Conservation (phyloP, 352 stramenopile genomes). For the Phytophthora niederhauseri region DNA sequence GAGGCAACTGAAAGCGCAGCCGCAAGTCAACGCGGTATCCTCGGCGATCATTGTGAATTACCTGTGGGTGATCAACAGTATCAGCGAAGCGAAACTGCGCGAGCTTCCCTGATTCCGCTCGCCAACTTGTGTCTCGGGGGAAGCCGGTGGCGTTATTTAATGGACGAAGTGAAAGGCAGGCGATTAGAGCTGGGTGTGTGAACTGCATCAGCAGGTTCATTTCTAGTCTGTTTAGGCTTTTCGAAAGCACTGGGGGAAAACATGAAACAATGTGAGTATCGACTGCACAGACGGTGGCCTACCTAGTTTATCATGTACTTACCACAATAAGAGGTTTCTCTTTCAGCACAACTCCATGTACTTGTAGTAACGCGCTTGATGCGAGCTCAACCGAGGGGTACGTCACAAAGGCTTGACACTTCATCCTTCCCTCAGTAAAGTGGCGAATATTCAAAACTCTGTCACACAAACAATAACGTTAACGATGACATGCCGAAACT, state of each 20-base stretch:
- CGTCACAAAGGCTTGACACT: constrained; percentile 86
- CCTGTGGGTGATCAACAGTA: constrained; percentile 88
- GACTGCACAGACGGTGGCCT: constrained; percentile 12
- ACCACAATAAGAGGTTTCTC: constrained; percentile 87
- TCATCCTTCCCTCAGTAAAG: constrained; percentile 85
- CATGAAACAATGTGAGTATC: constrained; percentile 35
- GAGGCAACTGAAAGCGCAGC: constrained; percentile 43
- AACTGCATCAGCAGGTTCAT: constrained; percentile 12
- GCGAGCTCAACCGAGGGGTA: constrained; percentile 64
- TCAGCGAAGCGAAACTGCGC: constrained; percentile 78
- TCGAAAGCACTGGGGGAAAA: constrained; percentile 37
- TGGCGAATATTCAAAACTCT: constrained; percentile 65
- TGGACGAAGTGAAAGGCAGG: constrained; percentile 1
- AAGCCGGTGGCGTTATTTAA: constrained; percentile 36
- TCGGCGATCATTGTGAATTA: constrained; percentile 76
- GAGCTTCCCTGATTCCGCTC: constrained; percentile 27
- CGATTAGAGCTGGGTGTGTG: constrained; percentile 14
- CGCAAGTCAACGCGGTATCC: constrained; percentile 47
- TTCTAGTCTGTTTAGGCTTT: constrained; percentile 30
- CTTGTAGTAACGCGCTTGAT: constrained; percentile 47
- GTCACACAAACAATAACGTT: not conserved
- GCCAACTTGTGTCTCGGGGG: constrained; percentile 2
- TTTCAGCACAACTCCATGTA: constrained; percentile 78
- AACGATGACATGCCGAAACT: too few species aligned
- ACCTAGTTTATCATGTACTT: constrained; percentile 27